Evolutionary conservation across 345 rosid genomes (phyloP), one percentile per base, ranked within the genome.

Genomic region (Chamaenerion angustifolium): DNA sequence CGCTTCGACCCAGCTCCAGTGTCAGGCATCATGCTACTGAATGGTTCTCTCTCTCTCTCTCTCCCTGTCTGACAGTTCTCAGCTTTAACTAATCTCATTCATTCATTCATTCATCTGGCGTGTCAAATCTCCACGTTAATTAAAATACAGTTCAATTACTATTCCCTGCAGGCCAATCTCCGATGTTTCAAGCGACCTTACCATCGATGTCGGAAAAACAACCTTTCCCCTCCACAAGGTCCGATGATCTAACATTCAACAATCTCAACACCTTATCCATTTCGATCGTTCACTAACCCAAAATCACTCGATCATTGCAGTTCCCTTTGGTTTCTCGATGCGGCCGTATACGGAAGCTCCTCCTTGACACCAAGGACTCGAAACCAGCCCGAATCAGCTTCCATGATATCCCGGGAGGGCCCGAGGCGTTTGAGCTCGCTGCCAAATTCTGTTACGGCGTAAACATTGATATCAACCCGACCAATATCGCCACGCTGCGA

Each of bases 371-470:
- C 2, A 86, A 79, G 58, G 94, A 83, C 44, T 63, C 85, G 3
- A 87, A 82, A 59, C 45, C 55, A 6, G 48, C 61, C 0, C 79
- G 77, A 55, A 56, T 86, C 11, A 78, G 45, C 68, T 78, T 92
- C 27, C 60, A 78, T 6, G 65, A 67, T 48, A 63, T 79, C 41
- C 98, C 95, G 0, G 98, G 98, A 12, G 96, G 95, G 59, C 54
- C 90, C 0, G 93, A 82, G 63, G 93, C 85, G 5, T 87, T 92
- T 15, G 98, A 92, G 76, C 71, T 78, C 2, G 98, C 95, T 60
- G 96, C 98, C 17, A 92, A 92, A 68, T 87, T 84, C 71, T 92
- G 98, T 52, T 92, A 92, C 42, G 96, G 96, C 44, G 65, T 87
- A 59, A 74, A 79, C 64, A 69, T 79, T n/a, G 96, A 92, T 40